phyloP scores from a whole-genome alignment of 371 early-diverging fungal genomes.

The Mucor piriformis region DNA sequence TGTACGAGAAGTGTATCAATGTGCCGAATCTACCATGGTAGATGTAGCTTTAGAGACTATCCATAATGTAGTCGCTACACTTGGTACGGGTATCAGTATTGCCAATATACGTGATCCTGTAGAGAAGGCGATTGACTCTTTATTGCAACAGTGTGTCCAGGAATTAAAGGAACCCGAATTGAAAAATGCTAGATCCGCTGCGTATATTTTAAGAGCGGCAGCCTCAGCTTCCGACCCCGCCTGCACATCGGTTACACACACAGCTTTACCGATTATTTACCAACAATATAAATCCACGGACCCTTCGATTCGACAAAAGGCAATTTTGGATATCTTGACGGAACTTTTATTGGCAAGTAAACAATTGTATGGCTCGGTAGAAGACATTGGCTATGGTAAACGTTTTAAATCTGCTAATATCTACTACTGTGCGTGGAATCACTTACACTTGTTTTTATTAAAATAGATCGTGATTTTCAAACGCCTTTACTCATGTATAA shows the following conservation, averaged over 20 bases:
- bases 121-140: slow-evolving; percentile 61
- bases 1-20: slow-evolving; percentile 64
- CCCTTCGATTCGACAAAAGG: slow-evolving; percentile 55
- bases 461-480: slow-evolving; percentile 62
- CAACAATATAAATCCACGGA: slow-evolving; percentile 47
- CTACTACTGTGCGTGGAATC: too few relatives aligned
- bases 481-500: slow-evolving; percentile 66
- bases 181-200: slow-evolving; percentile 67
- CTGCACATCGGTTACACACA: slow-evolving; percentile 58
- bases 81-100: slow-evolving; percentile 57
- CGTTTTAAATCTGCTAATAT: too few relatives aligned
- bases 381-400: slow-evolving; percentile 24
- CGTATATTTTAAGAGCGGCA: slow-evolving; percentile 61
- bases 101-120: slow-evolving; percentile 53
- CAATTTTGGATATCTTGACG: slow-evolving; percentile 59
- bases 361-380: slow-evolving; percentile 58
- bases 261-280: slow-evolving; percentile 51
- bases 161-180: slow-evolving; percentile 68
- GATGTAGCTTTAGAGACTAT: slow-evolving; percentile 60
- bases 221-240: slow-evolving; percentile 73
- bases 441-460: too few relatives aligned
- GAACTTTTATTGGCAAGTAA: slow-evolving; percentile 62
- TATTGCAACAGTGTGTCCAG: slow-evolving; percentile 63
- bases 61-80: slow-evolving; percentile 61
- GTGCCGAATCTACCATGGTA: slow-evolving; percentile 66